These are phyloP conservation scores for Auriscalpium microsporum DNA, from an alignment of 768 basidiomycete genomes.

Conservation along the genomic window DNA sequence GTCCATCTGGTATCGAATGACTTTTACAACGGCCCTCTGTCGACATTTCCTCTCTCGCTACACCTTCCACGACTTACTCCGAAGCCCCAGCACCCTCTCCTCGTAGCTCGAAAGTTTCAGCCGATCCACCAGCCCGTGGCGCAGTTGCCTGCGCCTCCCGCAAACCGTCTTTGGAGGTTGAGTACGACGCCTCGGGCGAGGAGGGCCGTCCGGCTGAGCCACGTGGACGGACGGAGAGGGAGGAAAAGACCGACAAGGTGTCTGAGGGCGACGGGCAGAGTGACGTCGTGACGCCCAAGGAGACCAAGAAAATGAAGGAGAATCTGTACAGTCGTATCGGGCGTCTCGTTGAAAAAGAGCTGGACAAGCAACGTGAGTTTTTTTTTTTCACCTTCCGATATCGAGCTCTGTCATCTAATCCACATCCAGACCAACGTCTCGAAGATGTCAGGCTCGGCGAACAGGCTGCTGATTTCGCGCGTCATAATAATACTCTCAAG, in stretches of 20 bases:
- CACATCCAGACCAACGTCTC: conserved; percentile 60
- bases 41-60: no score
- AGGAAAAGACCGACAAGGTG: conserved; percentile 33
- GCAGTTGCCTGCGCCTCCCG: conserved; percentile 23
- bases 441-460: conserved; percentile 75
- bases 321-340: conserved; percentile 68
- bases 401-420: neutral
- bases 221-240: conserved; percentile 39
- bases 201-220: no score
- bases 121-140: conserved; percentile 38
- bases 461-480: conserved; percentile 70
- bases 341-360: conserved; percentile 75
- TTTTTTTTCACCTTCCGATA: conserved; percentile 8
- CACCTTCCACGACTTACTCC: conserved; percentile 33
- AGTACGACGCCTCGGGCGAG: no score
- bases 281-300: conserved; percentile 54
- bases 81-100: conserved; percentile 50
- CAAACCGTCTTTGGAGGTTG: no score
- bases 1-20: no score
- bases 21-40: no score
- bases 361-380: conserved; percentile 80
- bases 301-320: conserved; percentile 80
- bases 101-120: conserved; percentile 44
- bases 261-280: conserved; percentile 42
- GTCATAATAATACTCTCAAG: conserved; percentile 86